Evolutionary conservation across 2,329 filamentous ascomycete species (phyloP), one percentile per base, ranked within the genome.

Genomic region (Nemania serpens): DNA sequence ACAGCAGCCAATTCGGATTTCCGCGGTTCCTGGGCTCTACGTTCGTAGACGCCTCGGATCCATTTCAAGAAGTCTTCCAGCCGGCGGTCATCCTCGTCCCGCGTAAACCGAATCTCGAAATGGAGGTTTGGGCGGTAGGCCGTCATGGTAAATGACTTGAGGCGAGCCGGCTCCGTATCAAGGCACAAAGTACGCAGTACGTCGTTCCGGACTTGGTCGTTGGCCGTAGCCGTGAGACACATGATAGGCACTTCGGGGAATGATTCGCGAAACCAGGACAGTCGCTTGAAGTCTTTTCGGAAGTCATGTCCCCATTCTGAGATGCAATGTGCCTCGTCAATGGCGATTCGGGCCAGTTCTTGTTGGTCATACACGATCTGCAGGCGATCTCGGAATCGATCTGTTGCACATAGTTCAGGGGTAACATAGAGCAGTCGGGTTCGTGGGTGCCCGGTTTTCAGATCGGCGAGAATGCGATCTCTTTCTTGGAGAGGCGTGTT

Each of bases 261-360:
- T 5, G 87, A 87, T 50, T 86, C 82, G 68, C 91, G 89, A 79
- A 98, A 95, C 87, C 91, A 97, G 2, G 86, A 88, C 6, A 98
- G 82, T 18, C 89, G 85, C 72, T 95, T 93, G 76, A 97, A 98
- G 59, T 93, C 91, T 37, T 89, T 91, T n/a, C 94, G 89, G 73
- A 98, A 98, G 75, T 98, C 94, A 74, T 98, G 93, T 1, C 94
- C 94, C 94, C 94, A 97, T 87, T 97, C 93, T 22, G 91, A 96
- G 68, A 98, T 96, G 75, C 94, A 98, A 75, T 98, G 94, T 2
- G 94, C 94, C 77, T 98, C 94, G 71, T 98, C 94, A 59, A 98
- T 88, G 49, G 91, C 94, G 65, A 98, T 86, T 13, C 94, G 87
- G 10, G 90, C 89, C n/a, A 98, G 84, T 76, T 97, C 91, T 59